Conservation (phyloP, 2,329 filamentous ascomycete species). For the Ophiostoma australiae region DNA sequence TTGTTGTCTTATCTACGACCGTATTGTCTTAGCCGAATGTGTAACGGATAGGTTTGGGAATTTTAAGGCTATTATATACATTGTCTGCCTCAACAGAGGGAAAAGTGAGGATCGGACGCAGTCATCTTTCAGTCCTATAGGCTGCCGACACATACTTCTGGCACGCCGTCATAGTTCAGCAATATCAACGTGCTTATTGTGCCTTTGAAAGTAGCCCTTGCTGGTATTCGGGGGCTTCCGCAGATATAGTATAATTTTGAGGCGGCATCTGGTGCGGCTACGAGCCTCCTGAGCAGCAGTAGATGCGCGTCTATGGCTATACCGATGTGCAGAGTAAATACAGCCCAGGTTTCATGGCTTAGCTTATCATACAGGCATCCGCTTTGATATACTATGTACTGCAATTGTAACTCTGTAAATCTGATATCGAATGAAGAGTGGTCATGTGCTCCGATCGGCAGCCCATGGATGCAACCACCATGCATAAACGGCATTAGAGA, state of each 20-base stretch:
- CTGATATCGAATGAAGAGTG: conserved; percentile 13
- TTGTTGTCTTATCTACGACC: neutral
- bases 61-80: neutral
- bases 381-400: neutral
- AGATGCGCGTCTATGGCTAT: no score
- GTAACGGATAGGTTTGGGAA: neutral
- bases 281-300: no score
- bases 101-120: neutral
- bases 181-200: no score
- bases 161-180: neutral
- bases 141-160: neutral
- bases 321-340: no score
- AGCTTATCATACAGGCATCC: neutral
- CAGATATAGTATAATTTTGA: neutral
- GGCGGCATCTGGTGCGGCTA: neutral
- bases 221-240: neutral
- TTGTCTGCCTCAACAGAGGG: neutral
- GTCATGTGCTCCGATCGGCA: conserved; percentile 6
- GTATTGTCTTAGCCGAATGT: neutral
- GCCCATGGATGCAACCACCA: neutral
- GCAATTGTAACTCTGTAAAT: neutral
- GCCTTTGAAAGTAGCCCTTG: neutral
- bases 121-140: neutral
- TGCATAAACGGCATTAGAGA: neutral
- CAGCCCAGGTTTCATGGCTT: no score